Base-by-base conservation (phyloP, 108 stramenopile genomes). In the Cyclostephanos tholiformis region DNA sequence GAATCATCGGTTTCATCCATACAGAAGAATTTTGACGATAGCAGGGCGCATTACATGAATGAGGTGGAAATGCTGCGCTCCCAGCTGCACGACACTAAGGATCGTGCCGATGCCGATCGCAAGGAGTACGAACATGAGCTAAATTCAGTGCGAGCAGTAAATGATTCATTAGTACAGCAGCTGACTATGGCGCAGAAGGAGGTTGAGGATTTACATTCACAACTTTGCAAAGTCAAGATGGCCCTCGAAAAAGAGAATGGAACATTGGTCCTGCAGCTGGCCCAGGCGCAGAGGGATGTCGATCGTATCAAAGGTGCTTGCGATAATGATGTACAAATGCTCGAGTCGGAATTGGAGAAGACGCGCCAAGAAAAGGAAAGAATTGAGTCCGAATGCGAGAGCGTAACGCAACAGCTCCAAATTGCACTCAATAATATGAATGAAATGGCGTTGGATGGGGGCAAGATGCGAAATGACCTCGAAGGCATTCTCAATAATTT, bases 401-500 rank as follows among this genome's bases (percentile, higher is more conserved):
- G 75, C 10, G 67, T 74, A 2, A 73, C 41, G 27, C 51, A 59
- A 19, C 80, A 81, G 39, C 58, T 81, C 4, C 44, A 69, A n/a
- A 75, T 55, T 61, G 80, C 74, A 58, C 36, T 81, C 26, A 53
- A 53, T n/a, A 75, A 51, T 39, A 25, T 81, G 27, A 74, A 81
- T 43, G 80, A 72, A 10, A 81, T 81, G 80, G 58, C 68, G 44
- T 17, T 59, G 46, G 73, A 75, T 61, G 74, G 69, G 35, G 80
- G 68, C 12, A 75, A 58, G 17, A 81, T 75, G 73, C 58, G 62
- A 41, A 56, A 8, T 0, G 55, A 81, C 35, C 69, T 81, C 14
- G 69, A 81, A 44, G 68, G 41, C 10, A 57, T 74, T 20, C 69
- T 75, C 62, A 35, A 67, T 51, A 27, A 57, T 1, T 72, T 75